Evolutionary conservation across 2,329 filamentous ascomycete genomes (phyloP), one percentile per base, ranked within the genome.

Genomic region (Clarireedia paspali): DNA sequence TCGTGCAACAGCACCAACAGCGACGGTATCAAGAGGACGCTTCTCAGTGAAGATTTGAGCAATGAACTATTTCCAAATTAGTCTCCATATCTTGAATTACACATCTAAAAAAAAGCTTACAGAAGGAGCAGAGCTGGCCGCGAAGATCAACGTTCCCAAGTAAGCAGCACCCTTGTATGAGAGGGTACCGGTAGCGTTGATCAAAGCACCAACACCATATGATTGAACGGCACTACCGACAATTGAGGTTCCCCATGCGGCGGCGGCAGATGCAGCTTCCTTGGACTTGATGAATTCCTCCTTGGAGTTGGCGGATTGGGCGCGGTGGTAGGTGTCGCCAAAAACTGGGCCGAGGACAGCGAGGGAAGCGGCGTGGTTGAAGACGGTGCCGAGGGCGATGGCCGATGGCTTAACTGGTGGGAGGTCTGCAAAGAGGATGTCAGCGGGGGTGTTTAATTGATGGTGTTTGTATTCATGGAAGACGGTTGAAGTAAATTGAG

Each of bases 131-230:
- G 90, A 85, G 65, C 86, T 91, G 65, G 92, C 92, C 63, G 91
- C 81, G 81, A 97, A 97, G 79, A 97, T 88, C 71, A 97, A 78
- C 59, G 81, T 81, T 64, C 94, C 94, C 59, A 97, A 80, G 77
- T 96, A 97, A 56, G 92, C 90, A 61, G 94, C 91, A 66, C 94
- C 94, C 83, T 96, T 97, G 81, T 97, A 97, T 76, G 83, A 91
- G 62, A 97, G 80, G 54, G 92, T 96, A 63, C 90, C 91, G 44
- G 92, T 97, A 64, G 91, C 91, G 74, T 97, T 97, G 80, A 92
- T 88, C 64, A 96, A 78, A 60, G 91, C 91, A 65, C 86, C 91
- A 61, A 96, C 87, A 70, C 90, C 91, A 70, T 96, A 96, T 60
- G 87, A 83, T 79, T 96, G 91, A 59, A 96, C 75, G 58, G 87